Conservation (phyloP, 768 basidiomycete genomes). For the Amanita molliuscula region DNA sequence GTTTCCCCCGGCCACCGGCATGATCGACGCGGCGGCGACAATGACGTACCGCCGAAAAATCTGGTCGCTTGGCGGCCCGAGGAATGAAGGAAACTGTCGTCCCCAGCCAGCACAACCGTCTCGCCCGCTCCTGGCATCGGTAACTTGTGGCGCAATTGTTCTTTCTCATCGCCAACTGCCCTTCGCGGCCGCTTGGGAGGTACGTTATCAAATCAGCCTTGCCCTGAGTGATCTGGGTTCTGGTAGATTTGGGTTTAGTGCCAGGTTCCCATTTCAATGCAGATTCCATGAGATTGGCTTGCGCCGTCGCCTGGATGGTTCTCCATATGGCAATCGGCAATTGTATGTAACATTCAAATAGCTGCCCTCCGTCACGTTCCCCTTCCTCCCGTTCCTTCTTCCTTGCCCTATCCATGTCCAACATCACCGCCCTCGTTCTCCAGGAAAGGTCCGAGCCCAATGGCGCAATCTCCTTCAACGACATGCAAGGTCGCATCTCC, state of each 20-base stretch:
- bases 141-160: background rate
- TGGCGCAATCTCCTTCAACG: slow-evolving; percentile 46
- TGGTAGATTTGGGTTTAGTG: background rate
- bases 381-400: background rate
- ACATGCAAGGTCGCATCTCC: slow-evolving; percentile 51
- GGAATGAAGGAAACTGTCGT: background rate
- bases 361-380: background rate
- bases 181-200: background rate
- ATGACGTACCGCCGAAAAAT: too few relatives aligned
- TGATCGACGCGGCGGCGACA: background rate
- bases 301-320: background rate
- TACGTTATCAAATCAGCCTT: background rate
- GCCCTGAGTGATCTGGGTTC: background rate
- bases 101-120: background rate
- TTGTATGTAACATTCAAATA: slow-evolving; percentile 2
- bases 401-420: slow-evolving; percentile 25
- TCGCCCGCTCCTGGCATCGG: background rate
- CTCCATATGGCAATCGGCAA: slow-evolving; percentile 7
- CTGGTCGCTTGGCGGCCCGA: too few relatives aligned
- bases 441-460: slow-evolving; percentile 51
- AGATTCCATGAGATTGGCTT: background rate
- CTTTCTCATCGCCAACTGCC: background rate
- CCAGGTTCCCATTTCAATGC: background rate
- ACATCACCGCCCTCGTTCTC: slow-evolving; percentile 51
- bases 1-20: background rate